These are phyloP conservation scores for Globisporangium paroecandrum DNA, from an alignment of 352 stramenopile species.

Conservation along the genomic window DNA sequence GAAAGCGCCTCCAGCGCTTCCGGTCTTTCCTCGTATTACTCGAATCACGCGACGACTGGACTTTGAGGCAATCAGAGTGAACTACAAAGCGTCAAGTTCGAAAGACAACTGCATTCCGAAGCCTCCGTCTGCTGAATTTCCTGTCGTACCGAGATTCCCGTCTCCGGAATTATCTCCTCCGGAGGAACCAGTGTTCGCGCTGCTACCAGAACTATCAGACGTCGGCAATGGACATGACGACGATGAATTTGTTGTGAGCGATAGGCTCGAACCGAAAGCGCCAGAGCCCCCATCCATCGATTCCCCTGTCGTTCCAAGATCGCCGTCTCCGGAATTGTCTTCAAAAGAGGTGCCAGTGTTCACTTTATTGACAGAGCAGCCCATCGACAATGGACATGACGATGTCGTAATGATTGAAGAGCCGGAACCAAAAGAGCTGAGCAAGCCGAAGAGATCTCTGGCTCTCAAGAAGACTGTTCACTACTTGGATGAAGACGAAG, in stretches of 20 bases:
- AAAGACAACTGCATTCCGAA: slow-evolving; percentile 33
- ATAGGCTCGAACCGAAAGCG: background rate
- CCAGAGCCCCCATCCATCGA: slow-evolving; percentile 11
- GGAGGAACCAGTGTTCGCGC: slow-evolving; percentile 15
- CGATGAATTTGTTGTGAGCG: background rate
- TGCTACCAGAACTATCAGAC: slow-evolving; percentile 3
- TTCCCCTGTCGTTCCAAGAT: background rate
- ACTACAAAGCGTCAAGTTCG: background rate
- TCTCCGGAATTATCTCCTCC: slow-evolving; percentile 9
- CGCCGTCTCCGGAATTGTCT: slow-evolving; percentile 4
- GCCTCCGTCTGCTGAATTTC: slow-evolving; percentile 13
- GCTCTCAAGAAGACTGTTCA: slow-evolving; percentile 8
- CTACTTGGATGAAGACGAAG: background rate
- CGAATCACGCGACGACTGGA: slow-evolving; percentile 47
- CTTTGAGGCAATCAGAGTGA: slow-evolving; percentile 30
- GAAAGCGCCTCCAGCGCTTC: slow-evolving; percentile 20
- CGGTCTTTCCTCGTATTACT: slow-evolving; percentile 28
- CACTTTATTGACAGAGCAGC: background rate
- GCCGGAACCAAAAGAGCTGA: background rate
- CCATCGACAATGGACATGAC: background rate
- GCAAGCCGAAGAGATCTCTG: slow-evolving; percentile 13
- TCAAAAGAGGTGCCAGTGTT: slow-evolving; percentile 18
- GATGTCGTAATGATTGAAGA: background rate
- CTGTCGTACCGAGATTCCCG: background rate
- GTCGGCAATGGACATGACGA: background rate